Base-by-base conservation (phyloP, 352 stramenopile genomes). In the Phytophthora pini region DNA sequence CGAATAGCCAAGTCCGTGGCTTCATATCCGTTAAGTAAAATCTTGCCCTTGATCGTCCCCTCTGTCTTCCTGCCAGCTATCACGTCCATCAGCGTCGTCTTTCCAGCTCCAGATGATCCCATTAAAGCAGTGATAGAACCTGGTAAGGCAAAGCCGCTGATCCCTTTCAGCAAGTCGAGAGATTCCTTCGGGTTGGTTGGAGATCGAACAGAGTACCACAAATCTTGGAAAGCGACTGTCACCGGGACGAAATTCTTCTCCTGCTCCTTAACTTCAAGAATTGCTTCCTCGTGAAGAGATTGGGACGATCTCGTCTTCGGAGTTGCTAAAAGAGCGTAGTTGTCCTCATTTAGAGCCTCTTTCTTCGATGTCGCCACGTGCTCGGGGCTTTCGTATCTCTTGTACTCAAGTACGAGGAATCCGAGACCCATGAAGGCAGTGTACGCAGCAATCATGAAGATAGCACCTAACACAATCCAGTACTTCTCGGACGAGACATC, bases 71-170 rank as follows among this genome's bases (percentile, higher is more conserved):
- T 74, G 17, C 94, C 72, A 6, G 92, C 87, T 52, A 98, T 92
- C 4, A 98, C 90, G 73, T 98, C 92, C 62, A 97, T 90, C 9
- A 98, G 71, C 2, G 93, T 98, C 31, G 77, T 91, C 50, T 84
- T 94, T 12, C 86, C 87, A 34, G 84, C 82, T 43, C 83, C 88
- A 47, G 65, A 88, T 8, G 72, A 89, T 15, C 90, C 90, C 84
- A 97, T 96, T 3, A 98, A 71, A 17, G 89, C 92, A 29, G 87
- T 97, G 64, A 98, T 86, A 11, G 77, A 63, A 1, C 82, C 82
- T 17, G 81, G 81, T 2, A 66, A 17, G 15, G 69, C 56, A 41
- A 66, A 61, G 1, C 77, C 63, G 11, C 51, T 67, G 50, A 72
- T 72, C 1, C 57, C 51, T 36, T 68, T 68, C 5, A 64, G 51